These are phyloP conservation scores for Eucalyptus caleyi DNA, from an alignment of 345 rosid genomes.

Conservation along the genomic window DNA sequence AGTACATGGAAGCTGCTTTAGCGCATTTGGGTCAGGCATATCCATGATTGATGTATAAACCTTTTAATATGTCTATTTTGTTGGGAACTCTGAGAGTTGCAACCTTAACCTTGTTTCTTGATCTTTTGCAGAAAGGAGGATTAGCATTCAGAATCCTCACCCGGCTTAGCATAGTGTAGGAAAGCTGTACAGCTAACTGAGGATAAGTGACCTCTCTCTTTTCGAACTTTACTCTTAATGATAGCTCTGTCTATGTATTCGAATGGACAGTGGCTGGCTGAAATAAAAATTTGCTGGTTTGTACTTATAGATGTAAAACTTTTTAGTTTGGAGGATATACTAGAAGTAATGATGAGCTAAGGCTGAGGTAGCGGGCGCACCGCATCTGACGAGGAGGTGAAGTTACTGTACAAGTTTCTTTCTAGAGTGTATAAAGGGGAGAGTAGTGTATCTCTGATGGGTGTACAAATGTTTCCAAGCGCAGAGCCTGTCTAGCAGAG, in stretches of 20 bases:
- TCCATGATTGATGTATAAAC: background rate
- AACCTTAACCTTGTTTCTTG: background rate
- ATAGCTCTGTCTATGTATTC: background rate
- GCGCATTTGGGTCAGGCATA: background rate
- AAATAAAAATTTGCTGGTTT: constrained; percentile 19
- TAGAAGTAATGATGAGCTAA: constrained; percentile 7
- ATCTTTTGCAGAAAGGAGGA: constrained; percentile 47
- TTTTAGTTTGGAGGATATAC: background rate
- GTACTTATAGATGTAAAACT: constrained; percentile 33
- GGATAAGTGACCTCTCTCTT: constrained; percentile 6
- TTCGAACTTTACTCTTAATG: background rate
- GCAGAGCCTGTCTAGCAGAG: constrained; percentile 9
- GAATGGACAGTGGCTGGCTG: constrained; percentile 18
- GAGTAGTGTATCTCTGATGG: constrained; percentile 13
- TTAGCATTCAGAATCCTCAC: constrained; percentile 40
- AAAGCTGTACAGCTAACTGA: constrained; percentile 59
- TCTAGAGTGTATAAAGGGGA: constrained; percentile 19
- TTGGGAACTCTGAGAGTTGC: background rate
- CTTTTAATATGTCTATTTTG: background rate
- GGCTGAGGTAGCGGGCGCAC: background rate
- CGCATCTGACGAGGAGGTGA: background rate
- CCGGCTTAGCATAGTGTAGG: constrained; percentile 13
- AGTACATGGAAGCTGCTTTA: background rate
- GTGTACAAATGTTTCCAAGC: constrained; percentile 27
- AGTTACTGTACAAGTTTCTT: constrained; percentile 20